These are phyloP conservation scores for Echinosophora koreensis DNA, from an alignment of 306 rosid species.

Conservation along the genomic window DNA sequence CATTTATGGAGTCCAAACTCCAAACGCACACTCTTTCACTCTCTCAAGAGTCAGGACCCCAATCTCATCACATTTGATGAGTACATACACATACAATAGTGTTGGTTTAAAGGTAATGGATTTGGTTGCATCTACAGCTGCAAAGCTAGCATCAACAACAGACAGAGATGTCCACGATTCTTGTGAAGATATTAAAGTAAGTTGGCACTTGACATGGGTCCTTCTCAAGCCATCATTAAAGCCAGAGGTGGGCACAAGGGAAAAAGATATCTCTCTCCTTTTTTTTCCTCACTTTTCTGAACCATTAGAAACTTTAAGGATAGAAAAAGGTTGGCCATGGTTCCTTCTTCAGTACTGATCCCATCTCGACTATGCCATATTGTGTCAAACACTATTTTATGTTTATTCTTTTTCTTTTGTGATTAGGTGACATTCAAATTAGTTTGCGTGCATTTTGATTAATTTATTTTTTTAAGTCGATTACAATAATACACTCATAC, in stretches of 20 bases:
- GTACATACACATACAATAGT: neutral
- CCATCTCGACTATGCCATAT: slow-evolving; percentile 44
- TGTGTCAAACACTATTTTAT: slow-evolving; percentile 33
- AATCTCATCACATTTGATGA: slow-evolving; percentile 3
- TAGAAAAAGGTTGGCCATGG: slow-evolving; percentile 50
- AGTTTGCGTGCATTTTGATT: neutral
- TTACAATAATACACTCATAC: too few relatives aligned
- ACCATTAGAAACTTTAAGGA: slow-evolving; percentile 44
- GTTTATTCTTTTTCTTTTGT: neutral
- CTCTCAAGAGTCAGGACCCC: slow-evolving; percentile 19
- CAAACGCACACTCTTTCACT: slow-evolving; percentile 20
- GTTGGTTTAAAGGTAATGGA: slow-evolving; percentile 23
- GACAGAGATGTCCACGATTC: slow-evolving; percentile 63
- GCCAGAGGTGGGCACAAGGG: slow-evolving; percentile 56
- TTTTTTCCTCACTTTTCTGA: slow-evolving; percentile 52
- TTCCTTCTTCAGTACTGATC: slow-evolving; percentile 35
- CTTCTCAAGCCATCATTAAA: slow-evolving; percentile 72
- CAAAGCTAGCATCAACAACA: slow-evolving; percentile 33
- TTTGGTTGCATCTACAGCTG: slow-evolving; percentile 37
- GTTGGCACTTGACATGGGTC: slow-evolving; percentile 61
- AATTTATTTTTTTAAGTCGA: too few relatives aligned
- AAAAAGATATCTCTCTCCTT: slow-evolving; percentile 38
- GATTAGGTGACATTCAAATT: too few relatives aligned
- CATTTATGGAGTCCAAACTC: slow-evolving; percentile 42
- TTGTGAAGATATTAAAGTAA: slow-evolving; percentile 62